phyloP scores from a whole-genome alignment of 129 eudicot genomes.

The Helianthus tuberosus region DNA sequence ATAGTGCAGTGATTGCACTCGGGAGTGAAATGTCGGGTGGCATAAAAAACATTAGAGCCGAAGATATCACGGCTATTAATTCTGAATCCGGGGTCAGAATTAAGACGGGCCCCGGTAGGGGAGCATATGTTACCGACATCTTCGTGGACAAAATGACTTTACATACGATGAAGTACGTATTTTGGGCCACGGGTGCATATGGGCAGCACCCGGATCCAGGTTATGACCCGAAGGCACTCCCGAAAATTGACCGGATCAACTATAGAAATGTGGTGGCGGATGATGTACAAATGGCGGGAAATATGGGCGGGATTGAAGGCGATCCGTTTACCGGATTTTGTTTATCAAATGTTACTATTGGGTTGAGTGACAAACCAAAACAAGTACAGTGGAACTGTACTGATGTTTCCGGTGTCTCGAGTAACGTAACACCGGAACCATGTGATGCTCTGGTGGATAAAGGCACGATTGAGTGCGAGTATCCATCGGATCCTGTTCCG shows the following conservation, averaged over 20 bases:
- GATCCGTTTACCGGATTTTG: conserved; percentile 66
- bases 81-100: conserved; percentile 68
- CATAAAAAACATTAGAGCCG: conserved; percentile 70
- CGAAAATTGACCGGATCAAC: conserved; percentile 44
- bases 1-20: conserved; percentile 83
- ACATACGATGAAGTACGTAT: conserved; percentile 66
- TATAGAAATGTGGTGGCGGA: conserved; percentile 49
- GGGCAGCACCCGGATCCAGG: conserved; percentile 61
- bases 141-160: conserved; percentile 51
- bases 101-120: conserved; percentile 72
- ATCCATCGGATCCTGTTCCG: conserved; percentile 53
- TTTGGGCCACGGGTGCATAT: conserved; percentile 74
- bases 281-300: conserved; percentile 54
- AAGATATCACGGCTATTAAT: conserved; percentile 58
- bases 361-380: conserved; percentile 37
- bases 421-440: conserved; percentile 55
- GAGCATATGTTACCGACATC: conserved; percentile 67
- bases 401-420: conserved; percentile 54
- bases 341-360: conserved; percentile 56
- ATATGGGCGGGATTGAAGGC: conserved; percentile 56
- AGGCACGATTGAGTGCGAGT: conserved; percentile 38
- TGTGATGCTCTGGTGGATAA: conserved; percentile 49
- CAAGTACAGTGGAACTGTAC: conserved; percentile 73
- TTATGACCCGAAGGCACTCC: conserved; percentile 73
- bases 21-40: conserved; percentile 98